Evolutionary conservation across 805 yeast genomes (phyloP).

Genomic region (Phaffomyces opuntiae): DNA sequence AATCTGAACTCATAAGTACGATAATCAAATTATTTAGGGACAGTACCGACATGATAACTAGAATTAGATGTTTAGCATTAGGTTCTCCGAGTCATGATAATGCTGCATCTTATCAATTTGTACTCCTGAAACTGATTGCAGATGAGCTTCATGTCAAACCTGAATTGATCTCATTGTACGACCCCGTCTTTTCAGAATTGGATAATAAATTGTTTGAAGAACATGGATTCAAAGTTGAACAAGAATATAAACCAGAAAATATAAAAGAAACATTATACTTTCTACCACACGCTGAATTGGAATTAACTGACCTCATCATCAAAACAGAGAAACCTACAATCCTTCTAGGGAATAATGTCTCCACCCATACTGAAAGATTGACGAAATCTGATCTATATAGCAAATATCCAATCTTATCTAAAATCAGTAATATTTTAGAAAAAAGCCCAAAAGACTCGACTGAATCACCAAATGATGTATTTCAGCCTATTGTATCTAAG

Average conservation of each 20-base stretch:
- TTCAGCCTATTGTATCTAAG: conserved; percentile 10
- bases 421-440: conserved; percentile 23
- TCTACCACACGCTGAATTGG: conserved; percentile 72
- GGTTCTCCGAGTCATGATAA: conserved; percentile 56
- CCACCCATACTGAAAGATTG: conserved; percentile 48
- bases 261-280: conserved; percentile 37
- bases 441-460: not conserved
- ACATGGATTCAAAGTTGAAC: conserved; percentile 16
- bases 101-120: conserved; percentile 64
- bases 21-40: conserved; percentile 15
- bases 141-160: conserved; percentile 17
- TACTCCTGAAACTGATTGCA: conserved; percentile 40
- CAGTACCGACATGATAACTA: conserved; percentile 8
- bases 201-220: conserved; percentile 35
- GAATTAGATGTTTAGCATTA: conserved; percentile 61
- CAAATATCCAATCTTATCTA: conserved; percentile 38
- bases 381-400: conserved; percentile 34
- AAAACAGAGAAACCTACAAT: conserved; percentile 27
- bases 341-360: conserved; percentile 45
- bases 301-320: conserved; percentile 38
- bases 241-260: conserved; percentile 4
- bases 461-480: conserved; percentile 8
- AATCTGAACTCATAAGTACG: conserved; percentile 25
- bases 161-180: conserved; percentile 42
- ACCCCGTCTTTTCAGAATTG: conserved; percentile 49